Evolutionary conservation across 192 early-diverging fungal genomes (phyloP).

Genomic region (Coemansia sp.): DNA sequence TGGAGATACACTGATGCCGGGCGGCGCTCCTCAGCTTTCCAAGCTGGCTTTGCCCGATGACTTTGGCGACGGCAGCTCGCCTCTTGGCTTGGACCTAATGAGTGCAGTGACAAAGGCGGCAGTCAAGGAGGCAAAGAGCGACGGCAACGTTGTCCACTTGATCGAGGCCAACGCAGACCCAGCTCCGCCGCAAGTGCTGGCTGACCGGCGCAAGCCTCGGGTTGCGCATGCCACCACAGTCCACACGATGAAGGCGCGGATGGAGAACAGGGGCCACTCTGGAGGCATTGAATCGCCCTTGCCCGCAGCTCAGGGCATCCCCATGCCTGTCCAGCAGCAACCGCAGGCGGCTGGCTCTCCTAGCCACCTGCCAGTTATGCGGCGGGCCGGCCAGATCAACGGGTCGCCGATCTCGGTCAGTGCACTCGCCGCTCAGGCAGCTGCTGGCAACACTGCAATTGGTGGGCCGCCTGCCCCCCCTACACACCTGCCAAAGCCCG

Average conservation of each 20-base stretch:
- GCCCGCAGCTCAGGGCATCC: neutral
- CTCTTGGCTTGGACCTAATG: conserved; percentile 32
- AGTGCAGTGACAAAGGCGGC: conserved; percentile 45
- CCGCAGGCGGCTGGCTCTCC: conserved; percentile 18
- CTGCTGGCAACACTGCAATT: neutral
- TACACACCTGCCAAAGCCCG: conserved; percentile 16
- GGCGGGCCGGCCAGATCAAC: conserved; percentile 29
- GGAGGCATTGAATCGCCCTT: conserved; percentile 8
- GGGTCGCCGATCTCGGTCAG: conserved; percentile 17
- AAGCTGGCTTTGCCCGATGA: neutral
- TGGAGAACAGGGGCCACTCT: conserved; percentile 35
- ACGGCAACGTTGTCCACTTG: conserved; percentile 38
- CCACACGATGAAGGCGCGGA: conserved; percentile 49
- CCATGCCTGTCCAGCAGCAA: neutral
- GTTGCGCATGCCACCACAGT: conserved; percentile 42
- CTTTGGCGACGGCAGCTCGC: conserved; percentile 7
- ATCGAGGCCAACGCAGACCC: conserved; percentile 23
- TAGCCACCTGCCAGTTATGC: conserved; percentile 16
- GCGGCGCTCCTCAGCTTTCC: conserved; percentile 1
- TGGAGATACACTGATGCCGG: neutral
- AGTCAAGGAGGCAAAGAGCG: conserved; percentile 42
- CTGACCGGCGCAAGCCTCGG: conserved; percentile 50
- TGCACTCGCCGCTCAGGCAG: conserved; percentile 10
- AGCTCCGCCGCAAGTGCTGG: conserved; percentile 49
- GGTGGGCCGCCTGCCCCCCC: neutral